Percentiles rank a stretch among this genome's conserved stretches.
Conservation (phyloP, 2,329 filamentous ascomycete species). For the Alternaria sp. region DNA sequence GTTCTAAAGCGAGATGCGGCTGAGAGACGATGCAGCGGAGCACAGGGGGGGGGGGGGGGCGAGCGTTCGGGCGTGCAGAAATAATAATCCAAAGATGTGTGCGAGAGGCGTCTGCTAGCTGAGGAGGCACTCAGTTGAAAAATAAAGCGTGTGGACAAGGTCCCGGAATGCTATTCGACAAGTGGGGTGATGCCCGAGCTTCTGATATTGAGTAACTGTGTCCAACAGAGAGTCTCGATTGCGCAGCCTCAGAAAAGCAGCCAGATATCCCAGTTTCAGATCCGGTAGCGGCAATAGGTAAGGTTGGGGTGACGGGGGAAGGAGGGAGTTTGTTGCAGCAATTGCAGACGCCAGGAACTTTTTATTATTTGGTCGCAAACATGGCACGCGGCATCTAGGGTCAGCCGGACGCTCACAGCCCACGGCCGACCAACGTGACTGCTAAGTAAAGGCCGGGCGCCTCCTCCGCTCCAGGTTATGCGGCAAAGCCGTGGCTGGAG, state of each 20-base stretch:
- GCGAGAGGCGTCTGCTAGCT: slow-evolving; percentile 23
- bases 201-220: slow-evolving; percentile 32
- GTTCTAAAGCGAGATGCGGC: slow-evolving; percentile 31
- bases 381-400: slow-evolving; percentile 35
- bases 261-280: slow-evolving; percentile 25
- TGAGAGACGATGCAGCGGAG: slow-evolving; percentile 32
- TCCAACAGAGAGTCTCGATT: slow-evolving; percentile 25
- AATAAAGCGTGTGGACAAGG: slow-evolving; percentile 37
- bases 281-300: slow-evolving; percentile 8
- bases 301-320: slow-evolving; percentile 6
- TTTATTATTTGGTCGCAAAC: slow-evolving; percentile 33
- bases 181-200: slow-evolving; percentile 33
- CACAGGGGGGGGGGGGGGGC: slow-evolving; percentile 16
- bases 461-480: slow-evolving; percentile 28
- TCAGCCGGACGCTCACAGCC: slow-evolving; percentile 30
- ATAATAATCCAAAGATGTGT: slow-evolving; percentile 24
- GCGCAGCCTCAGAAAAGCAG: slow-evolving; percentile 26
- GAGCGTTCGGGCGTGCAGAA: slow-evolving; percentile 9
- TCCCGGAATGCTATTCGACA: slow-evolving; percentile 38
- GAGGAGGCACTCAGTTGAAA: slow-evolving; percentile 23
- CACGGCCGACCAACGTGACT: slow-evolving; percentile 32
- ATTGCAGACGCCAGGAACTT: slow-evolving; percentile 26
- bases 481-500: slow-evolving; percentile 27
- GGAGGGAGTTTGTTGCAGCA: slow-evolving; percentile 23
- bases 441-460: slow-evolving; percentile 28